phyloP scores from a whole-genome alignment of 1,284 basidiomycete genomes.

The Heterobasidion irregulare region DNA sequence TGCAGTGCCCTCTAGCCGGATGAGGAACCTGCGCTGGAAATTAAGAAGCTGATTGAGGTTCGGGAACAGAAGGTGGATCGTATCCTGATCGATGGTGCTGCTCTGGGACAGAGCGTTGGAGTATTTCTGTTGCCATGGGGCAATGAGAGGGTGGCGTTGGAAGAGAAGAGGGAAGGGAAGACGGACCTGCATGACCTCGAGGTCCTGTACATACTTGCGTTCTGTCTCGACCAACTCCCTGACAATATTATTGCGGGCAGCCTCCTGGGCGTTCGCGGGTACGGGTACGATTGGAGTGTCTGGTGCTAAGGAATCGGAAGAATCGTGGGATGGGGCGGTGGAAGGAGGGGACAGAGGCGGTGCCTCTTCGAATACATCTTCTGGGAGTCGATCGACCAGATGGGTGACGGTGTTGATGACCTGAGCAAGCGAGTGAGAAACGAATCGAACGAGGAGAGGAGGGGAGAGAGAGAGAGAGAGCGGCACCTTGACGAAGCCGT shows the following conservation, averaged over 20 bases:
- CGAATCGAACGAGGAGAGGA: background rate
- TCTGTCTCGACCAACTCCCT: slow-evolving; percentile 91
- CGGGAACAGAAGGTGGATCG: slow-evolving; percentile 92
- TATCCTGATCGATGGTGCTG: slow-evolving; percentile 88
- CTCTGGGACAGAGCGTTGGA: slow-evolving; percentile 72
- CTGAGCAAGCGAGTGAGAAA: slow-evolving; percentile 29
- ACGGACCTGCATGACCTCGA: slow-evolving; percentile 92
- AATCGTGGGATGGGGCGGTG: slow-evolving; percentile 42
- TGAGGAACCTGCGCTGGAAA: slow-evolving; percentile 95
- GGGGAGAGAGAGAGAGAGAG: background rate
- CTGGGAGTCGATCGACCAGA: slow-evolving; percentile 78
- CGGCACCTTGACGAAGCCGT: slow-evolving; percentile 87
- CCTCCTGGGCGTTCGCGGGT: slow-evolving; percentile 50
- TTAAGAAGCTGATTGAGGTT: slow-evolving; percentile 94
- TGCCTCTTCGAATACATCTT: slow-evolving; percentile 61
- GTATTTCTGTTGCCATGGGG: slow-evolving; percentile 52
- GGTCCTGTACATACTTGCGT: slow-evolving; percentile 95
- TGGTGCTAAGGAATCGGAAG: slow-evolving; percentile 46
- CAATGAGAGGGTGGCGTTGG: slow-evolving; percentile 10
- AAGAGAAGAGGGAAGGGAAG: slow-evolving; percentile 7
- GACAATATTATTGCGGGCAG: slow-evolving; percentile 72
- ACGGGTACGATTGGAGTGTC: slow-evolving; percentile 28
- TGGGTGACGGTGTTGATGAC: slow-evolving; percentile 89
- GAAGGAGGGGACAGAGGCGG: slow-evolving; percentile 51
- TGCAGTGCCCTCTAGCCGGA: slow-evolving; percentile 84